Evolutionary conservation across 306 rosid species (phyloP), one percentile per base, ranked within the genome.

Genomic region (Cicer judaicum): DNA sequence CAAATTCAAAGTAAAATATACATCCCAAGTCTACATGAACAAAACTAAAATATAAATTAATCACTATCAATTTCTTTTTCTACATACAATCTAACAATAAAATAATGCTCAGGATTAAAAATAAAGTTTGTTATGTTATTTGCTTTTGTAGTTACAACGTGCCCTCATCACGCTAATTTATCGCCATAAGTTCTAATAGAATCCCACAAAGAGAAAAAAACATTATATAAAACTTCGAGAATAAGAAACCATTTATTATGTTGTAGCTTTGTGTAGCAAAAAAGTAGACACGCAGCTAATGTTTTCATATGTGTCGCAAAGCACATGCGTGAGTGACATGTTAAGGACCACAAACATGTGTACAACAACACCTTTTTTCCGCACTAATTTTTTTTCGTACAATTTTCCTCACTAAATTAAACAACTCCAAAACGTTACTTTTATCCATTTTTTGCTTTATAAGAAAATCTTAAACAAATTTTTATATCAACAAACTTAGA

Each of bases 281-380:
- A 21, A 44, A 12, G 38, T 6, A 43, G 19, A 67, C 57, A 46
- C 42, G 44, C 29, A 36, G 21, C 10, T 24, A 1, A 43, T 44
- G 56, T 56, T 21, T 73, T 47, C 5, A 54, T 0, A 62, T 54
- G 68, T 54, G 73, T 79, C 63, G 15, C 67, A 8, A 74, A 52
- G 74, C 83, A 80, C 77, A 75, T 75, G 73, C 63, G 2, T 53
- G 68, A 21, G 78, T 44, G 70, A 75, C 77, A 40, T 75, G 52
- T 1, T 9, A 48, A 40, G 54, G 59, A 42, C 36, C 57, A 2
- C 53, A 6, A 24, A 41, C 44, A 80, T 70, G 56, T 29, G 36
- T 18, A 18, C 19, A 14, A 40, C 2, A 10, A 49, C 7, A 38
- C 66, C 39, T 67, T 49, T 29, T 29, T 29, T 29, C 36, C 36